Conservation (phyloP, 352 stramenopile genomes). For the Elongisporangium prolatum region DNA sequence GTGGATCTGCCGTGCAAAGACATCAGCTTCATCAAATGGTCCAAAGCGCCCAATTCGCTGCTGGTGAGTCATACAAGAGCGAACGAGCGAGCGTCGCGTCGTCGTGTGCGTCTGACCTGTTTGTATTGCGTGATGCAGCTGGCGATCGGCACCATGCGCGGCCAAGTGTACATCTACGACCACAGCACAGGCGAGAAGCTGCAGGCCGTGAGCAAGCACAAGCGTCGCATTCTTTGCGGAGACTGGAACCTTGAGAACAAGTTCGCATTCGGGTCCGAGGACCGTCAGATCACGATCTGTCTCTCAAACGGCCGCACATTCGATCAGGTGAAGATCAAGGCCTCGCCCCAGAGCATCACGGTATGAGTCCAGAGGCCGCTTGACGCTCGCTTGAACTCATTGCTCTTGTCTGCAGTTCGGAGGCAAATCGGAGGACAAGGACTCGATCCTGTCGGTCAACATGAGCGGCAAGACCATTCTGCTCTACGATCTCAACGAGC, state of each 20-base stretch:
- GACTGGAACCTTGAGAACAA: conserved; percentile 81
- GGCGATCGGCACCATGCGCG: conserved; percentile 65
- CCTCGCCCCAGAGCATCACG: conserved; percentile 60
- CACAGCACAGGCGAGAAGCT: conserved; percentile 42
- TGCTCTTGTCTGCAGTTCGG: conserved; percentile 50
- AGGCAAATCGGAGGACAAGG: conserved; percentile 60
- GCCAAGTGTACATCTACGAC: conserved; percentile 80
- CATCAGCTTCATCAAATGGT: conserved; percentile 79
- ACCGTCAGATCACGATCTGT: conserved; percentile 76
- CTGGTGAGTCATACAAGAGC: conserved; percentile 25
- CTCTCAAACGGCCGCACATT: conserved; percentile 52
- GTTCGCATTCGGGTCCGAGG: conserved; percentile 77
- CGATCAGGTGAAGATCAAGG: conserved; percentile 78
- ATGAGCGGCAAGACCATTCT: conserved; percentile 88
- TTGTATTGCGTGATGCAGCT: conserved; percentile 20
- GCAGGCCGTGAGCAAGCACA: conserved; percentile 69
- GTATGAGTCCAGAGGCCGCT: conserved; percentile 11
- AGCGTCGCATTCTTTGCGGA: conserved; percentile 69
- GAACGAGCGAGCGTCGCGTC: too few relatives aligned
- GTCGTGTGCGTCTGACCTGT: too few relatives aligned
- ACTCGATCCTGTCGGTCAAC: conserved; percentile 85
- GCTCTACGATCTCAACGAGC: conserved; percentile 84
- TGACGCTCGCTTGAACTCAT: not conserved
- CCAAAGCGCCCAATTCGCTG: conserved; percentile 53
- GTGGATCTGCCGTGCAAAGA: conserved; percentile 71